Conservation (phyloP, 2,329 filamentous ascomycete species). For the Xylaria sp. region DNA sequence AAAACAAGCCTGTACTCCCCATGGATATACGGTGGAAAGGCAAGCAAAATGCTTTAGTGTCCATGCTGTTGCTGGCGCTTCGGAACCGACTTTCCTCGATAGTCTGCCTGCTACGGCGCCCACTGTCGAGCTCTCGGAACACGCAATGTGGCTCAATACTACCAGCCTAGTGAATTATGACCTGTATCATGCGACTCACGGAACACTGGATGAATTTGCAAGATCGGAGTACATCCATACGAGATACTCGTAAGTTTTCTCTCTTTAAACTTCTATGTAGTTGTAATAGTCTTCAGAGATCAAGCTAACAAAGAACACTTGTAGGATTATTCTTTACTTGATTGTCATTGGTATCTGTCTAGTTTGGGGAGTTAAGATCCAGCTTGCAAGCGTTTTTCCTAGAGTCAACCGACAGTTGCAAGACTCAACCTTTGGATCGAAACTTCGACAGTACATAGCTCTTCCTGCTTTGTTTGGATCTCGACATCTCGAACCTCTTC, state of each 20-base stretch:
- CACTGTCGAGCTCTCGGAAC: constrained; percentile 38
- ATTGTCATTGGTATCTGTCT: constrained; percentile 40
- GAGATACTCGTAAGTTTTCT: constrained; percentile 46
- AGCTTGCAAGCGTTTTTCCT: constrained; percentile 30
- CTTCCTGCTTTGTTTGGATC: constrained; percentile 35
- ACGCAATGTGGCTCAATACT: constrained; percentile 46
- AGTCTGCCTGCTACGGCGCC: constrained; percentile 42
- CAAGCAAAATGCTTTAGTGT: constrained; percentile 47
- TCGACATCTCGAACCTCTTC: constrained; percentile 35
- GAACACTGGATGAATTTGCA: constrained; percentile 46
- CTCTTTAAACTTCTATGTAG: background rate
- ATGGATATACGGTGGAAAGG: constrained; percentile 39
- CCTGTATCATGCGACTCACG: constrained; percentile 44
- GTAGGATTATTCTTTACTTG: constrained; percentile 37
- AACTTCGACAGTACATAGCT: constrained; percentile 31
- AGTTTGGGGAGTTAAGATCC: constrained; percentile 36
- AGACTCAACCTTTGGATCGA: constrained; percentile 21
- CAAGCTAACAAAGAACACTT: background rate
- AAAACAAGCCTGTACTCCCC: constrained; percentile 30
- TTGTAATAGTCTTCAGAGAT: background rate
- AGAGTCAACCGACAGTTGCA: constrained; percentile 23
- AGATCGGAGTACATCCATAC: constrained; percentile 46
- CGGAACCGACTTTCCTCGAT: constrained; percentile 42
- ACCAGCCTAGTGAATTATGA: constrained; percentile 48
- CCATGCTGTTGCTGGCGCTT: constrained; percentile 39